Base-by-base conservation (phyloP, 352 stramenopile genomes). In the Achlya hypogyna region DNA sequence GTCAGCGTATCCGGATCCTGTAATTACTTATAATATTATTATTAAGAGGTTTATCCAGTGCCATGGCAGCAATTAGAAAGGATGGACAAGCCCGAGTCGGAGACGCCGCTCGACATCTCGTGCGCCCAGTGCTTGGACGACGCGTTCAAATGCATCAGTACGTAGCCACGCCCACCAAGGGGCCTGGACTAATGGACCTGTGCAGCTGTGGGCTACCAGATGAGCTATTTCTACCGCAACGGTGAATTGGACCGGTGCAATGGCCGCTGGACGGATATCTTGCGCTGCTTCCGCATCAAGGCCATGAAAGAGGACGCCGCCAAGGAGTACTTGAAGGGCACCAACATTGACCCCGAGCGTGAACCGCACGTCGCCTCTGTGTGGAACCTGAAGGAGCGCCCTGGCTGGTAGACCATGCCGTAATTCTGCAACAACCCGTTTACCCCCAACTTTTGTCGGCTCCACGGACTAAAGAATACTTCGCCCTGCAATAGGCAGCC, bases 61-160 rank as follows among this genome's bases (percentile, higher is more conserved):
- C n/a, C n/a, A n/a, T n/a, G n/a, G n/a, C 38, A 45, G 38, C n/a
- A 45, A 18, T n/a, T 18, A 45, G 38, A 45, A 45, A 45, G 38
- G 38, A 45, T 45, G 38, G 38, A 45, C 38, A 45, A 45, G 38
- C 38, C 38, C 12, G 12, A 27, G 25, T 5, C 25, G 4, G 34
- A 29, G 18, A 14, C 34, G 31, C 31, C 12, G 18, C 31, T 62
- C 12, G 34, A 62, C 25, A 29, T 62, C 29, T 68, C 62, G 28
- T 93, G 84, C 69, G 66, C 73, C n/a, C 90, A 81, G 79, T 90
- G 91, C 65, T 63, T 93, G 1, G 82, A 93, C 62, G 79, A 79
- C 34, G 81, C 84, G 10, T 93, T 93, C 75, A 82, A 78, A 51
- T 93, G 84, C 69, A 81, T 89, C 73, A 91, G 84, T 93, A 87